Percentiles rank a stretch among this genome's conserved stretches.
Conservation (phyloP, 2,329 filamentous ascomycete species). For the Fulvia fulva region DNA sequence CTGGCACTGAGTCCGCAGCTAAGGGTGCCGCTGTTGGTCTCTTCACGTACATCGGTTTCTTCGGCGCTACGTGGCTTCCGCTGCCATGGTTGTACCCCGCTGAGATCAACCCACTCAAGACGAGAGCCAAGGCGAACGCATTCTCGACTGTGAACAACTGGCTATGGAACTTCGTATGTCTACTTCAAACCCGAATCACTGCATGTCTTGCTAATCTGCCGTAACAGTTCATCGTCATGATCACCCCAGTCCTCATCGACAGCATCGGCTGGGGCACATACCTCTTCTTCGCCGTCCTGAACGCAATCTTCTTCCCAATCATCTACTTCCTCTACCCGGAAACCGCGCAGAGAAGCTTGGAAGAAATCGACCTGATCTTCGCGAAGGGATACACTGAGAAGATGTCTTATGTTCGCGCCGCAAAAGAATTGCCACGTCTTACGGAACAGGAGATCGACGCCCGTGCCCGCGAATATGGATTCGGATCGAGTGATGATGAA, state of each 20-base stretch:
- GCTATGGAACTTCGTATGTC: conserved; percentile 1
- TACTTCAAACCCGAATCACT: background rate
- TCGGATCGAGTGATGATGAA: conserved; percentile 6
- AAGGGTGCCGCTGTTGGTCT: conserved; percentile 57
- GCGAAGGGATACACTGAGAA: conserved; percentile 24
- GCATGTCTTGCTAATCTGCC: too few relatives aligned
- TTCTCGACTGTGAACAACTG: conserved; percentile 50
- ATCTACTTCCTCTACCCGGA: conserved; percentile 54
- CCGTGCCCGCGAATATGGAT: conserved; percentile 28
- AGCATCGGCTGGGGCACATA: conserved; percentile 48
- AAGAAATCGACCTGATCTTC: conserved; percentile 28
- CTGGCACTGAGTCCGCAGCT: conserved; percentile 32
- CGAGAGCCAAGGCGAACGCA: conserved; percentile 52
- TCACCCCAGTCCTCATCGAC: conserved; percentile 46
- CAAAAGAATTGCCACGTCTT: conserved; percentile 35
- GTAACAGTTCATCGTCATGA: conserved; percentile 39
- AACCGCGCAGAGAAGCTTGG: conserved; percentile 23
- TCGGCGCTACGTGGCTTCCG: conserved; percentile 53
- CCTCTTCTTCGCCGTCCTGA: conserved; percentile 43
- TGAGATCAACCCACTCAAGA: conserved; percentile 44
- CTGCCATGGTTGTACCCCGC: conserved; percentile 33
- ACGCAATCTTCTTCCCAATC: conserved; percentile 47
- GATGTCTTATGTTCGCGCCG: conserved; percentile 36
- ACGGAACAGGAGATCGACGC: conserved; percentile 34
- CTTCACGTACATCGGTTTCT: conserved; percentile 67